Evolutionary conservation across 352 stramenopile species (phyloP), one percentile per base, ranked within the genome.

Genomic region (Phytophthora europaea): DNA sequence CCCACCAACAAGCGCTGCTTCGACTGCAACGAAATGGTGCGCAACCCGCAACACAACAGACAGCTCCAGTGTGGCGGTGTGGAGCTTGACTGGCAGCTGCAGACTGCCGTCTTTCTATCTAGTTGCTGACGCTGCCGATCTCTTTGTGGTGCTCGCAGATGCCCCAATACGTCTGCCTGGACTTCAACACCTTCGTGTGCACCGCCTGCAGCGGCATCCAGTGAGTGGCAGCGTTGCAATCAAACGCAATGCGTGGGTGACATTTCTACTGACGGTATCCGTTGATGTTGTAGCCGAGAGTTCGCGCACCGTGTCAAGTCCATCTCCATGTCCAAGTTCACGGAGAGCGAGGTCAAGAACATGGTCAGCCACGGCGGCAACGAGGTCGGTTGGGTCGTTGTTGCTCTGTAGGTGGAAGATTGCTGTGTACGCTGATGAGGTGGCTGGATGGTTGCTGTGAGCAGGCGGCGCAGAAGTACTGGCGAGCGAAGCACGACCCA

Each of bases 101-200:
- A 50, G 18, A 50, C n/a, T 69, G 3, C 12, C 28, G 28, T 54
- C 34, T 40, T 13, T 40, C 15, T 43, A 1, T 43, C 9, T 43
- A 13, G 18, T 56, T 18, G 6, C 65, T 74, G 40, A 75, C 54
- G 40, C 48, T 47, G 45, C 57, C 16, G 15, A 45, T 66, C 2
- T 58, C 18, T 65, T 61, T 66, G 16, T 61, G 33, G 7, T 45
- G n/a, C 16, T 16, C 15, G 47, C 66, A 97, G 91, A 95, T 95
- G 82, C 94, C 94, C 22, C 93, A 98, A 65, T 98, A 98, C 68
- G 81, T 98, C 45, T 96, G 93, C 52, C 75, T 97, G 64, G 93
- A 98, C 70, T 98, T 98, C 80, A 97, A 97, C 72, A 98, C 93
- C 34, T 98, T 98, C 60, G 91, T 98, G n/a, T 98, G 94, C 82